Evolutionary conservation across 176 grass and related monocot genomes (phyloP).

Genomic region (Bothriochloa decipiens): DNA sequence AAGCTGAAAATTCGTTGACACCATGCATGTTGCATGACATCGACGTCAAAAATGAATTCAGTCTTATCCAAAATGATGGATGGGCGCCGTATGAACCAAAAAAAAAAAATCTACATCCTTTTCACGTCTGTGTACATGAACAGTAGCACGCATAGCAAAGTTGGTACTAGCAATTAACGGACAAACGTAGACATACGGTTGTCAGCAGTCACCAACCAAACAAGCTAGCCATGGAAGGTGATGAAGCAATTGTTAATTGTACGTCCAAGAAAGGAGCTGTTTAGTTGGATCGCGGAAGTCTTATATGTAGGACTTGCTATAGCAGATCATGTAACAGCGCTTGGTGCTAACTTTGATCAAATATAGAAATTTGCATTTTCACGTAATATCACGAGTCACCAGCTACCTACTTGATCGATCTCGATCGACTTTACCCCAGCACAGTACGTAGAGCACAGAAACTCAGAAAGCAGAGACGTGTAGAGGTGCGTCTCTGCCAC

Average conservation of each 20-base stretch:
- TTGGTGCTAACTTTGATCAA: not conserved
- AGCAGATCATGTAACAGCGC: too few relatives aligned
- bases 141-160: not conserved
- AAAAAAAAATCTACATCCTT: not conserved
- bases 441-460: not conserved
- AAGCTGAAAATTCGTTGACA: not conserved
- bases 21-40: not conserved
- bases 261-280: not conserved
- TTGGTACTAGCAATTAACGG: not conserved
- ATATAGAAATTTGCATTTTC: not conserved
- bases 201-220: not conserved
- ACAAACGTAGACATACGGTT: not conserved
- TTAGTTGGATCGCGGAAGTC: not conserved
- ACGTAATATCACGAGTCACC: too few relatives aligned
- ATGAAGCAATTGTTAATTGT: not conserved
- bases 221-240: not conserved
- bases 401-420: not conserved
- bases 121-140: not conserved
- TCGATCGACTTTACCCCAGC: not conserved
- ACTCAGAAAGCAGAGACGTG: not conserved
- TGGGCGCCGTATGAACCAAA: not conserved
- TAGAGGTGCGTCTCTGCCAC: not conserved
- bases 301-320: not conserved
- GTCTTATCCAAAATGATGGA: constrained; percentile 34
- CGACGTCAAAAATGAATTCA: not conserved